Evolutionary conservation across 306 rosid species (phyloP).

Genomic region (Cajanus cajan): DNA sequence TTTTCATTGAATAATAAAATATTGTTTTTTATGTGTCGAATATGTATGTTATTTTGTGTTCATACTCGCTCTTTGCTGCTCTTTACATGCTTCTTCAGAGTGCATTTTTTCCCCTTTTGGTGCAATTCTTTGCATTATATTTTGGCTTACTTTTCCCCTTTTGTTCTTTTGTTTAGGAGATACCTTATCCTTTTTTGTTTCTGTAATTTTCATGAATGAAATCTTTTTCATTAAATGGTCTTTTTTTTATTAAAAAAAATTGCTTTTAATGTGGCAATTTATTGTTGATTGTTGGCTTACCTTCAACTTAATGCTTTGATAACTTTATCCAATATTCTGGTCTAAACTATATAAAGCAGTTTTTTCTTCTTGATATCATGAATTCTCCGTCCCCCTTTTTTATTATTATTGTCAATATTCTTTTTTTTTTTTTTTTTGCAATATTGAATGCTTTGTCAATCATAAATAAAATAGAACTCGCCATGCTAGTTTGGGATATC

Average conservation of each 20-base stretch:
- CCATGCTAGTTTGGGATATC: background rate
- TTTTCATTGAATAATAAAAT: too few species aligned
- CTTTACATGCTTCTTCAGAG: background rate
- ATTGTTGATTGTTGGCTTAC: background rate
- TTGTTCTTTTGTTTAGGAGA: background rate
- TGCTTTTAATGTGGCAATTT: background rate
- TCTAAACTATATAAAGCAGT: background rate
- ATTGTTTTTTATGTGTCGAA: background rate
- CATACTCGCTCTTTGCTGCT: background rate
- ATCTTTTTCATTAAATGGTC: too few species aligned
- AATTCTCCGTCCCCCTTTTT: background rate
- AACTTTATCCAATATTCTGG: too few species aligned
- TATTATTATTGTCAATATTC: background rate
- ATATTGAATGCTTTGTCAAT: background rate
- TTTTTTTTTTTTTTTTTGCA: background rate
- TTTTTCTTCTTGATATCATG: background rate
- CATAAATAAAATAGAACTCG: background rate
- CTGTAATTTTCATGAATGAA: too few species aligned
- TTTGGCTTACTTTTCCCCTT: background rate
- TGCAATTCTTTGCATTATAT: background rate
- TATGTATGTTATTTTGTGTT: background rate
- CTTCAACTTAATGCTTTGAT: background rate
- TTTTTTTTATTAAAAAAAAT: too few species aligned
- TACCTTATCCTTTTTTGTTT: too few species aligned
- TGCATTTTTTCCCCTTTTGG: background rate